A percentile compares a stretch with the other conserved stretches of the same genome.
Conservation (phyloP, 192 early-diverging fungal species). For the Spinellus fusiger region DNA sequence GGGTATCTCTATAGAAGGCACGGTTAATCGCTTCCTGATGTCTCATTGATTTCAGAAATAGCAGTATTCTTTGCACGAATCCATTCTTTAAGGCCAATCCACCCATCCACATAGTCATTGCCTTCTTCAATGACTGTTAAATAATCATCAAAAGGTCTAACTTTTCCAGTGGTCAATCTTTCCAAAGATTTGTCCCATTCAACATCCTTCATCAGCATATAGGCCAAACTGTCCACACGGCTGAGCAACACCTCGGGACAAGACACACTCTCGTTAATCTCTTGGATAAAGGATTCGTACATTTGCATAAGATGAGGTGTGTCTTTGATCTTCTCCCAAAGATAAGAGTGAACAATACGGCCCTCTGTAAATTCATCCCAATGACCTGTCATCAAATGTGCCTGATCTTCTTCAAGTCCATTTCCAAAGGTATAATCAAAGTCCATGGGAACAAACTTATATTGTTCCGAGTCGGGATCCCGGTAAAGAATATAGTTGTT, state of each 20-base stretch:
- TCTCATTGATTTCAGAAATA: too few relatives aligned
- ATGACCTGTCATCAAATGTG: slow-evolving; percentile 7
- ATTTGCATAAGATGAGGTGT: slow-evolving; percentile 20
- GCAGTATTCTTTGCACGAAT: background rate
- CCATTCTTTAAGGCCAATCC: slow-evolving; percentile 11
- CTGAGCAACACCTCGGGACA: slow-evolving; percentile 29
- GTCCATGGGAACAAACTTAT: slow-evolving; percentile 37
- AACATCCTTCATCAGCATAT: slow-evolving; percentile 35
- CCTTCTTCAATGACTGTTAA: background rate
- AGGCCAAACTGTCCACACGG: slow-evolving; percentile 29
- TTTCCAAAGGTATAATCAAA: slow-evolving; percentile 44
- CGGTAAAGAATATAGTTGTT: slow-evolving; percentile 29
- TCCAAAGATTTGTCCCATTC: slow-evolving; percentile 31
- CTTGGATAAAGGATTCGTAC: slow-evolving; percentile 27
- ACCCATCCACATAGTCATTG: background rate
- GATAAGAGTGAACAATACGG: slow-evolving; percentile 25
- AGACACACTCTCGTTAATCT: slow-evolving; percentile 29
- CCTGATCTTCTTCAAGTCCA: slow-evolving; percentile 24
- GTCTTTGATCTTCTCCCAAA: slow-evolving; percentile 28
- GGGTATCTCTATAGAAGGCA: too few relatives aligned
- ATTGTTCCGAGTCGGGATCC: slow-evolving; percentile 17
- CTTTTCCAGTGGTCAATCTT: slow-evolving; percentile 3
- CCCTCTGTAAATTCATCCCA: slow-evolving; percentile 27
- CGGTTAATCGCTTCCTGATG: too few relatives aligned
- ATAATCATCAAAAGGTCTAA: background rate